These are phyloP conservation scores for Ustilago trichophora DNA, from an alignment of 1,284 basidiomycete genomes.

Conservation along the genomic window DNA sequence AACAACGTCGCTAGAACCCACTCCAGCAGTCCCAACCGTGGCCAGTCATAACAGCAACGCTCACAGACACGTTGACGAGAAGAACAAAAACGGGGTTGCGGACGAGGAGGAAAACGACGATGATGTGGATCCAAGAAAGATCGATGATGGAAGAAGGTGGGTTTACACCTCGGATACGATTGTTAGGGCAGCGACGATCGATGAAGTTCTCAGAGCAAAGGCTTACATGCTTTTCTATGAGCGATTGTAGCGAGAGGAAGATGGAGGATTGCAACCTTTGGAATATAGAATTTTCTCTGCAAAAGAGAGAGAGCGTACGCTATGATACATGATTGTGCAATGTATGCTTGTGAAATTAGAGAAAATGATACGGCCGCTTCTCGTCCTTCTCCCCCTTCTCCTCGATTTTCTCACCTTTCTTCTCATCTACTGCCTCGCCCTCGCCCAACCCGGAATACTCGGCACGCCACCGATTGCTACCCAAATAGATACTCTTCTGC, in stretches of 20 bases:
- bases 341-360: no score
- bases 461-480: conserved; percentile 15
- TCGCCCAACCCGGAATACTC: no score
- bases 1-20: conserved; percentile 20
- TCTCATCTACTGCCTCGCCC: no score
- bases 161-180: conserved; percentile 83
- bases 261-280: no score
- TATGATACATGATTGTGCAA: no score
- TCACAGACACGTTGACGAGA: conserved; percentile 21
- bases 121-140: conserved; percentile 27
- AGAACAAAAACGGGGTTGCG: not conserved
- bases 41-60: conserved; percentile 26
- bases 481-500: conserved; percentile 35
- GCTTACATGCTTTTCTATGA: conserved; percentile 92
- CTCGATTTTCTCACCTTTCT: not conserved
- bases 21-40: conserved; percentile 16
- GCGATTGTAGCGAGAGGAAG: conserved; percentile 66
- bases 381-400: not conserved
- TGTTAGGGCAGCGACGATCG: conserved; percentile 79
- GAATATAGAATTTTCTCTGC: no score
- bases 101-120: conserved; percentile 20
- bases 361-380: no score
- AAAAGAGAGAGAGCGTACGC: no score
- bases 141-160: conserved; percentile 75
- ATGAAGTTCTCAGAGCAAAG: conserved; percentile 87